Conservation (phyloP, 805 yeast genomes). For the Dipodascopsis uninucleata region DNA sequence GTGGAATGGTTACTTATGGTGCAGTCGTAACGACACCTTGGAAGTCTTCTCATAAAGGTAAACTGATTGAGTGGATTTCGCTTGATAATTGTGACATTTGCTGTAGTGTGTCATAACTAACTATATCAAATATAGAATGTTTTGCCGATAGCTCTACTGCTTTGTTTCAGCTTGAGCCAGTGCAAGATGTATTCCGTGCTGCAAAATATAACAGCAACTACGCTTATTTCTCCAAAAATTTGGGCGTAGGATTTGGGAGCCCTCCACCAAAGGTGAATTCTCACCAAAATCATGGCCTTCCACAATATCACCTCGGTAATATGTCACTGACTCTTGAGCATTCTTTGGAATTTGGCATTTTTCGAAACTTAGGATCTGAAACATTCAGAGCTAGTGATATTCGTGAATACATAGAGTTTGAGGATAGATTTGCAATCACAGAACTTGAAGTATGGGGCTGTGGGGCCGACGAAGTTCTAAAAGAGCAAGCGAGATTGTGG, state of each 20-base stretch:
- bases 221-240: constrained; percentile 68
- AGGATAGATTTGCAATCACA: constrained; percentile 64
- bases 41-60: constrained; percentile 60
- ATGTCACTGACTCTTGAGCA: constrained; percentile 77
- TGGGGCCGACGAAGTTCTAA: constrained; percentile 73
- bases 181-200: constrained; percentile 52
- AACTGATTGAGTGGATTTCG: neutral
- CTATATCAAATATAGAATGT: constrained; percentile 36
- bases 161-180: constrained; percentile 67
- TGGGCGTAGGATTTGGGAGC: constrained; percentile 81
- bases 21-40: constrained; percentile 69
- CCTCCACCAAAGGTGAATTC: constrained; percentile 49
- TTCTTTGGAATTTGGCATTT: constrained; percentile 73
- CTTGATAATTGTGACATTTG: too few relatives aligned
- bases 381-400: constrained; percentile 41
- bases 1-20: constrained; percentile 54
- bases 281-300: constrained; percentile 36
- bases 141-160: constrained; percentile 62
- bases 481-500: constrained; percentile 73
- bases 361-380: constrained; percentile 57
- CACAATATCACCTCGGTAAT: constrained; percentile 54
- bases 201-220: constrained; percentile 39
- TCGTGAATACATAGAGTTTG: constrained; percentile 45
- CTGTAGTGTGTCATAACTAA: too few relatives aligned
- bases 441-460: constrained; percentile 91